A percentile compares a stretch with the other conserved stretches of the same genome.
These are phyloP conservation scores for Saccharomycopsis hybrid DNA, from an alignment of 1,139 yeast genomes.

Conservation along the genomic window DNA sequence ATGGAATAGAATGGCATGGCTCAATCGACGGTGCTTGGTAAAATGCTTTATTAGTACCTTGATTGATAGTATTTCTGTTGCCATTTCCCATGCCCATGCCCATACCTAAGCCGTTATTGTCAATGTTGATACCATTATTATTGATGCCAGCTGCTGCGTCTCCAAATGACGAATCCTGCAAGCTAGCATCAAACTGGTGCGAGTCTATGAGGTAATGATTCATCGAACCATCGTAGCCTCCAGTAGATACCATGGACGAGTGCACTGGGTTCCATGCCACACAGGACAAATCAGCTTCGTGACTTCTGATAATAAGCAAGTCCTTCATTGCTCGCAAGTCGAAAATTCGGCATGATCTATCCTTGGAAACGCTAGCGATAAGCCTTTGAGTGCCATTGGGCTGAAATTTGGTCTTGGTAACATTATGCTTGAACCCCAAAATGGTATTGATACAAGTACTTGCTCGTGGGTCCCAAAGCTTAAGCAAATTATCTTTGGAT, in stretches of 20 bases:
- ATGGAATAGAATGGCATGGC: constrained; percentile 66
- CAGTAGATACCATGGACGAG: constrained; percentile 72
- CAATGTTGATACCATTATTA: constrained; percentile 1
- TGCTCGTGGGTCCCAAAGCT: constrained; percentile 92
- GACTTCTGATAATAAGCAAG: constrained; percentile 62
- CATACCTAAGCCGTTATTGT: neutral
- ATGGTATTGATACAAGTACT: constrained; percentile 70
- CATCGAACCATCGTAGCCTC: constrained; percentile 85
- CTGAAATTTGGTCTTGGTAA: constrained; percentile 78
- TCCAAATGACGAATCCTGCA: neutral
- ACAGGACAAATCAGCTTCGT: constrained; percentile 80
- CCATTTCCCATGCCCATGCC: too few relatives aligned
- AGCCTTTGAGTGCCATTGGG: constrained; percentile 60
- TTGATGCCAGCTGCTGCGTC: neutral
- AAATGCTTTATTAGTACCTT: neutral
- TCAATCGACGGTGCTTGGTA: constrained; percentile 30
- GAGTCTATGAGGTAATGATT: constrained; percentile 50
- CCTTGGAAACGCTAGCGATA: constrained; percentile 83
- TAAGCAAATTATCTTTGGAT: constrained; percentile 87
- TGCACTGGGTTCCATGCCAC: constrained; percentile 93
- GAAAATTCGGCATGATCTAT: constrained; percentile 79
- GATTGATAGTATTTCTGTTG: neutral
- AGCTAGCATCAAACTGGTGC: constrained; percentile 9
- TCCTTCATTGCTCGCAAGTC: constrained; percentile 84
- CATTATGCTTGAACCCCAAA: constrained; percentile 91